phyloP scores from a whole-genome alignment of 495 filamentous ascomycete genomes.

The Aspergillus bridgeri region DNA sequence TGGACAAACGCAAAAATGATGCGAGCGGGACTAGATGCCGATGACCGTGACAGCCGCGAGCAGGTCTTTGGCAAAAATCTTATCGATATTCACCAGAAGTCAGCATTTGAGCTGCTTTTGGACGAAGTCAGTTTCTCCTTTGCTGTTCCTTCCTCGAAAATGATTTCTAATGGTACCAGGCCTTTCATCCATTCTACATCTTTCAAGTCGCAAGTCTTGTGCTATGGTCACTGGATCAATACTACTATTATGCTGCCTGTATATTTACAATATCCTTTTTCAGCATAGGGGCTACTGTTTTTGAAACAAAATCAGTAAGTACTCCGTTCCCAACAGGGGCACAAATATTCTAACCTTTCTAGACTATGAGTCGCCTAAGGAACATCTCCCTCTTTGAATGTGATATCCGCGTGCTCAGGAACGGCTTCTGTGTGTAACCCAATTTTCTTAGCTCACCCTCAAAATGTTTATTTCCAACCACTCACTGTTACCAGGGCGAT shows the following conservation, averaged over 20 bases:
- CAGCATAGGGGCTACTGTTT: constrained; percentile 82
- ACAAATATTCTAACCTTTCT: constrained; percentile 12
- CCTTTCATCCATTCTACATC: constrained; percentile 96
- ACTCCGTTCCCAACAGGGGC: background rate
- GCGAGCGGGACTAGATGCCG: constrained; percentile 80
- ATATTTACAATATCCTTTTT: constrained; percentile 93
- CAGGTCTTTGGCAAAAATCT: constrained; percentile 83
- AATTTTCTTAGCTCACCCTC: background rate
- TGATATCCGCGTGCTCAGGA: constrained; percentile 86
- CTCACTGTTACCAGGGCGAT: constrained; percentile 59
- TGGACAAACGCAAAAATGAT: constrained; percentile 79
- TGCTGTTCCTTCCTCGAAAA: background rate
- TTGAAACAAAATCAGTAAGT: constrained; percentile 81
- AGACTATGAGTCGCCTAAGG: constrained; percentile 87
- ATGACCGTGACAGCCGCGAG: constrained; percentile 80
- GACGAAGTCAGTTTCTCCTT: constrained; percentile 67
- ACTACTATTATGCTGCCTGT: constrained; percentile 95
- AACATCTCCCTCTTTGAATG: constrained; percentile 95
- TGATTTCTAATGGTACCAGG: constrained; percentile 45
- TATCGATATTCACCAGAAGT: constrained; percentile 90
- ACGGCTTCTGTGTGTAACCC: constrained; percentile 80
- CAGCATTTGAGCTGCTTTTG: constrained; percentile 72
- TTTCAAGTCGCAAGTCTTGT: constrained; percentile 95
- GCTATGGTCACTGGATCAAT: constrained; percentile 92
- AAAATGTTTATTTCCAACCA: constrained; percentile 3